A percentile compares a stretch with the other conserved stretches of the same genome.
phyloP scores from a whole-genome alignment of 805 yeast genomes.

The Myxozyma melibiosi region DNA sequence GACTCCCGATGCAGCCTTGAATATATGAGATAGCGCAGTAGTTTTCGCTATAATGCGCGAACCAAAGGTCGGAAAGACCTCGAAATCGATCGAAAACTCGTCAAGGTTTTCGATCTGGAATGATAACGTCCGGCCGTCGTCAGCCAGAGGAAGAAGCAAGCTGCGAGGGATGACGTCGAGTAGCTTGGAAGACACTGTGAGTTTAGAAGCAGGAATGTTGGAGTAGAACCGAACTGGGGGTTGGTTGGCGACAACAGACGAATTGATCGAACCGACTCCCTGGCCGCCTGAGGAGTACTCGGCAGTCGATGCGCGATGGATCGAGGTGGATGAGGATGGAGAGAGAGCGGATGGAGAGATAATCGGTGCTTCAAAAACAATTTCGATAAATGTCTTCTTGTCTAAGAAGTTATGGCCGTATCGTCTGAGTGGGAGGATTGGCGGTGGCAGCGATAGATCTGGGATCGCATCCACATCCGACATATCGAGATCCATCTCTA shows the following conservation, averaged over 20 bases:
- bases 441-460: slow-evolving; percentile 90
- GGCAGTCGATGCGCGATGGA: neutral
- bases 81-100: slow-evolving; percentile 47
- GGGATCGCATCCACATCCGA: slow-evolving; percentile 74
- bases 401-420: slow-evolving; percentile 96
- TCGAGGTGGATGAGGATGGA: neutral
- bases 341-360: slow-evolving; percentile 37
- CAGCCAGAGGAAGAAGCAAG: slow-evolving; percentile 73
- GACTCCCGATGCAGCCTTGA: slow-evolving; percentile 45
- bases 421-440: slow-evolving; percentile 87
- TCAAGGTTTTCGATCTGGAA: slow-evolving; percentile 46
- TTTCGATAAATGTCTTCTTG: slow-evolving; percentile 80
- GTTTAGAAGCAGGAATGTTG: slow-evolving; percentile 53
- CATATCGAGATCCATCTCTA: slow-evolving; percentile 16
- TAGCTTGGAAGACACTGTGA: slow-evolving; percentile 69
- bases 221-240: slow-evolving; percentile 51
- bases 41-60: slow-evolving; percentile 89
- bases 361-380: slow-evolving; percentile 58
- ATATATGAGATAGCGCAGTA: slow-evolving; percentile 65
- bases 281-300: neutral
- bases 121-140: slow-evolving; percentile 66
- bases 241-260: neutral
- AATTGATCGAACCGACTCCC: neutral
- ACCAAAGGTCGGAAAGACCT: slow-evolving; percentile 92
- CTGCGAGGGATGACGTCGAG: slow-evolving; percentile 88